Percentiles rank a stretch among this genome's conserved stretches.
These are phyloP conservation scores for Ophiostoma sp. DNA, from an alignment of 2,329 filamentous ascomycete genomes.

Conservation along the genomic window DNA sequence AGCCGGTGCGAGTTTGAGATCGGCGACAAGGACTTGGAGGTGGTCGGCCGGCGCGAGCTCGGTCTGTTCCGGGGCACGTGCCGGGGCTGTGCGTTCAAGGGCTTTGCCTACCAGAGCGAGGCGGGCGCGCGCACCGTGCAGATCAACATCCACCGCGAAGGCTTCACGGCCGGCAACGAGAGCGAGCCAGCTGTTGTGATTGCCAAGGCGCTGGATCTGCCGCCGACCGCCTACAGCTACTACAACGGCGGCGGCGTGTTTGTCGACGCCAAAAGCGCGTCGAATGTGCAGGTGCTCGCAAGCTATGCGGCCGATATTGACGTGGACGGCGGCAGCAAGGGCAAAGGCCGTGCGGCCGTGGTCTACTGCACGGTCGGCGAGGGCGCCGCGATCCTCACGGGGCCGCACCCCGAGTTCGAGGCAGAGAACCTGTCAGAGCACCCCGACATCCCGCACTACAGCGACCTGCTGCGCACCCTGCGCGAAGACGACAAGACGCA, in stretches of 20 bases:
- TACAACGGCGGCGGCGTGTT: conserved; percentile 96
- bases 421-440: conserved; percentile 68
- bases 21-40: conserved; percentile 72
- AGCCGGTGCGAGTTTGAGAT: conserved; percentile 86
- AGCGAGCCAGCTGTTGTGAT: conserved; percentile 31
- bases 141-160: conserved; percentile 58
- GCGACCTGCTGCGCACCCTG: conserved; percentile 62
- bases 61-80: conserved; percentile 83
- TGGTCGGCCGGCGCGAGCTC: conserved; percentile 78
- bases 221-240: conserved; percentile 66
- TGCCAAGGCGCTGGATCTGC: conserved; percentile 36
- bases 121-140: conserved; percentile 69
- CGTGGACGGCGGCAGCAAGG: conserved; percentile 61
- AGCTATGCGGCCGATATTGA: conserved; percentile 69
- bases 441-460: conserved; percentile 62
- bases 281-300: conserved; percentile 71
- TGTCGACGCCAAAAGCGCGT: conserved; percentile 64
- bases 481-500: conserved; percentile 56
- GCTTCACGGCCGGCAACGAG: conserved; percentile 40
- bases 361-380: conserved; percentile 79
- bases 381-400: conserved; percentile 73
- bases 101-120: conserved; percentile 88
- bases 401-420: conserved; percentile 93
- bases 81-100: conserved; percentile 78
- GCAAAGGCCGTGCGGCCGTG: conserved; percentile 62